phyloP scores from a whole-genome alignment of 2,329 filamentous ascomycete genomes.

The Westerdykella aurantiaca region DNA sequence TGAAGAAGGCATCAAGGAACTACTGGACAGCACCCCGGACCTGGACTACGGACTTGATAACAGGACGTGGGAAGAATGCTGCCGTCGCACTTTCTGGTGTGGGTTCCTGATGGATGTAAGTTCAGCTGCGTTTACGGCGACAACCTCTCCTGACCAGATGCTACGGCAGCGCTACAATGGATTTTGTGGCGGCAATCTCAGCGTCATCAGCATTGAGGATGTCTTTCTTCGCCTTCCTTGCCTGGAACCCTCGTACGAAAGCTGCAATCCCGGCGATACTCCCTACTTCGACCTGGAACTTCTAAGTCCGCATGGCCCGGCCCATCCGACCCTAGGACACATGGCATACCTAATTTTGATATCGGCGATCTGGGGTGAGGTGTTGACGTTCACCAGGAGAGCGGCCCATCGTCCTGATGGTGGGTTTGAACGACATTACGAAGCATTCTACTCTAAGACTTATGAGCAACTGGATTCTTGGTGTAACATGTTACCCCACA shows the following conservation, averaged over 20 bases:
- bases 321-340: slow-evolving; percentile 38
- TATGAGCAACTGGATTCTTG: slow-evolving; percentile 53
- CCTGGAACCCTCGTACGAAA: slow-evolving; percentile 56
- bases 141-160: slow-evolving; percentile 26
- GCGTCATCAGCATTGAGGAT: slow-evolving; percentile 57
- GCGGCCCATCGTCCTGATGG: slow-evolving; percentile 41
- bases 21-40: slow-evolving; percentile 41
- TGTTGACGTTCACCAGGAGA: slow-evolving; percentile 56
- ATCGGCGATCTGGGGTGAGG: slow-evolving; percentile 60
- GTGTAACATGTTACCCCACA: slow-evolving; percentile 51
- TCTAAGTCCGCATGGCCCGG: slow-evolving; percentile 33
- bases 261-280: slow-evolving; percentile 51
- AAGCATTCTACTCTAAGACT: slow-evolving; percentile 50
- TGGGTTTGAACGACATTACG: slow-evolving; percentile 44
- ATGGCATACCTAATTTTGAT: slow-evolving; percentile 60
- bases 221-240: slow-evolving; percentile 63
- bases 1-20: slow-evolving; percentile 47
- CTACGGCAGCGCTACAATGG: slow-evolving; percentile 52
- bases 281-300: slow-evolving; percentile 56
- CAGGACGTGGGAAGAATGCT: slow-evolving; percentile 58
- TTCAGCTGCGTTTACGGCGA: slow-evolving; percentile 27
- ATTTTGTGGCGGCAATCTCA: slow-evolving; percentile 47
- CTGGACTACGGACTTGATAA: slow-evolving; percentile 56
- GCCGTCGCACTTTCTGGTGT: slow-evolving; percentile 66
- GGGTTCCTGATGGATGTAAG: slow-evolving; percentile 62